Evolutionary conservation across 495 filamentous ascomycete genomes (phyloP).

Genomic region (Pseudomonodictys pantanalensis): DNA sequence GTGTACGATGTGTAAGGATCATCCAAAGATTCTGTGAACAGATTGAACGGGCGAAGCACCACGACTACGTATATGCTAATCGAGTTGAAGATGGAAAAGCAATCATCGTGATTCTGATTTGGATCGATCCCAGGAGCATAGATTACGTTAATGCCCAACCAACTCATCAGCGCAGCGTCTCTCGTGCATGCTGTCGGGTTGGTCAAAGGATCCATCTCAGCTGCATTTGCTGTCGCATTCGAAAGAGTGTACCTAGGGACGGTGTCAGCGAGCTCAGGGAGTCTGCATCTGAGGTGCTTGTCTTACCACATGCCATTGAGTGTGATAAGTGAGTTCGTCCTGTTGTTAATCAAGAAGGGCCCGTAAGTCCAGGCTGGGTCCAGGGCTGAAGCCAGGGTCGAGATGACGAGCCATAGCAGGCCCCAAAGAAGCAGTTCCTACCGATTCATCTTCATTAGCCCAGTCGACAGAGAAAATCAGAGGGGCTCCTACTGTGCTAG

Average conservation of each 20-base stretch:
- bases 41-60: slow-evolving; percentile 65
- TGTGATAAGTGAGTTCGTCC: background rate
- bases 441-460: no score
- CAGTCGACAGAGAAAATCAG: no score
- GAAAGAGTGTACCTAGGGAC: background rate
- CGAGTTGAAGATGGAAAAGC: slow-evolving; percentile 84
- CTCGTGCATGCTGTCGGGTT: slow-evolving; percentile 71
- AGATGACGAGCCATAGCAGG: no score
- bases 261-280: background rate
- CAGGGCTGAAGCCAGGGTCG: background rate
- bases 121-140: slow-evolving; percentile 87
- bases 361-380: background rate
- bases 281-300: background rate
- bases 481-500: no score
- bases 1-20: slow-evolving; percentile 69
- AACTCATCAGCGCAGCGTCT: slow-evolving; percentile 87
- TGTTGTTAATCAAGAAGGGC: background rate
- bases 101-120: slow-evolving; percentile 76
- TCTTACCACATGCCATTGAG: background rate
- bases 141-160: slow-evolving; percentile 80
- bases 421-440: no score
- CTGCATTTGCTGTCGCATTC: background rate
- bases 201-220: slow-evolving; percentile 38
- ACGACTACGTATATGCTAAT: slow-evolving; percentile 69
- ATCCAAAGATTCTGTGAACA: slow-evolving; percentile 56